These are phyloP conservation scores for Dalbergia cultrata DNA, from an alignment of 306 rosid genomes.

Conservation along the genomic window DNA sequence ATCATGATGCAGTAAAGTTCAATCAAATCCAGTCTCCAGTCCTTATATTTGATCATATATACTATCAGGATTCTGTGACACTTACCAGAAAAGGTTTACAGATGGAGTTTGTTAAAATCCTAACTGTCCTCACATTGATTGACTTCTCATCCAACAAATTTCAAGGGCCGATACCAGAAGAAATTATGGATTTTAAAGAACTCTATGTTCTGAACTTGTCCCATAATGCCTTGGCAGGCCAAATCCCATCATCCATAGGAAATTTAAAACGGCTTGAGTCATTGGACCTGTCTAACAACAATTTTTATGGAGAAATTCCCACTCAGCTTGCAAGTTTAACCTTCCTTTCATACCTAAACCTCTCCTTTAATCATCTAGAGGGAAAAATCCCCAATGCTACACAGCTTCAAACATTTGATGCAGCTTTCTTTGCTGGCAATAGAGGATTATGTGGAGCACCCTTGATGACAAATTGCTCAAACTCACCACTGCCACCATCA, in stretches of 20 bases:
- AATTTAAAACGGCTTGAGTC: constrained; percentile 49
- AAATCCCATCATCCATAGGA: constrained; percentile 46
- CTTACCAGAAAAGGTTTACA: constrained; percentile 44
- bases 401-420: constrained; percentile 40
- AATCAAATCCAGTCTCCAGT: background rate
- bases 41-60: background rate
- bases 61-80: constrained; percentile 53
- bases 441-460: constrained; percentile 48
- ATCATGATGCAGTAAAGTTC: background rate
- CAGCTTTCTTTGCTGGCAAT: constrained; percentile 28
- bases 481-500: background rate
- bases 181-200: constrained; percentile 42
- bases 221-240: constrained; percentile 45
- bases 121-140: constrained; percentile 33
- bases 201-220: constrained; percentile 49
- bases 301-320: constrained; percentile 47
- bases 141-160: constrained; percentile 56
- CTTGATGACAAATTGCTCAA: background rate
- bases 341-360: constrained; percentile 52
- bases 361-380: constrained; percentile 41
- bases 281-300: constrained; percentile 57
- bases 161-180: constrained; percentile 54
- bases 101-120: constrained; percentile 39
- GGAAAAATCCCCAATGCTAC: constrained; percentile 44
- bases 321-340: background rate